Percentiles rank a stretch among this genome's conserved stretches.
Evolutionary conservation across 176 grass and related monocot species (phyloP).

Genomic region (Rhynchospora breviuscula): DNA sequence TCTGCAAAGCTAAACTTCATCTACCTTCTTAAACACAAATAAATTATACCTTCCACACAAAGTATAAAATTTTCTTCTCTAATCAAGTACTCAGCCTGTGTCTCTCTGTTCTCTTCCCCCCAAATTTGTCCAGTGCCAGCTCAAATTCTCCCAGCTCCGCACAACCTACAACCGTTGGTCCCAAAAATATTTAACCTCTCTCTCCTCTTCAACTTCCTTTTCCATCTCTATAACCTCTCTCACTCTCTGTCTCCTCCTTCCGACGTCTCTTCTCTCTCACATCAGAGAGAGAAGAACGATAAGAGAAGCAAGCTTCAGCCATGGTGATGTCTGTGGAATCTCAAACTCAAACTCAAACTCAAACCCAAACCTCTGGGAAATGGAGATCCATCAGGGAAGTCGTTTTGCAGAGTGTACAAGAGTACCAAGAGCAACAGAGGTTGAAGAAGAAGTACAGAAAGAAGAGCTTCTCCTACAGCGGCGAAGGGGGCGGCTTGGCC

Average conservation of each 20-base stretch:
- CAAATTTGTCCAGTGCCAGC: slow-evolving; percentile 32
- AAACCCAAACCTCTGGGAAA: slow-evolving; percentile 25
- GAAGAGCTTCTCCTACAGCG: slow-evolving; percentile 51
- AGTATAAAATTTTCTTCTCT: neutral
- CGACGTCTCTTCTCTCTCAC: neutral
- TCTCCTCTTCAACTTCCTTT: slow-evolving; percentile 11
- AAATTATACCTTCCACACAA: neutral
- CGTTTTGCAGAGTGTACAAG: slow-evolving; percentile 69
- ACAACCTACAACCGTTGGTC: slow-evolving; percentile 35
- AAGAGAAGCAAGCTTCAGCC: neutral
- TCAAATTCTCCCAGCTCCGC: slow-evolving; percentile 12
- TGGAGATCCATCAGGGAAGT: slow-evolving; percentile 71
- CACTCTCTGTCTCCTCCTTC: neutral
- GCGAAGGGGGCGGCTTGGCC: slow-evolving; percentile 32
- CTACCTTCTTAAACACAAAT: neutral
- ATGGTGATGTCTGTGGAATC: slow-evolving; percentile 59
- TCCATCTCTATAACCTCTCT: slow-evolving; percentile 1
- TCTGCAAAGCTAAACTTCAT: neutral
- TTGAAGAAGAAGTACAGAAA: slow-evolving; percentile 43
- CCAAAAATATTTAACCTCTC: neutral
- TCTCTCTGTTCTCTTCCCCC: neutral
- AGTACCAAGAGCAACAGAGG: slow-evolving; percentile 72
- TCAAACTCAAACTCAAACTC: neutral
- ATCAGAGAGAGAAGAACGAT: neutral
- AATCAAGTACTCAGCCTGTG: slow-evolving; percentile 8